Conservation (phyloP, 2,329 filamentous ascomycete species). For the Trichoderma oligosporum region DNA sequence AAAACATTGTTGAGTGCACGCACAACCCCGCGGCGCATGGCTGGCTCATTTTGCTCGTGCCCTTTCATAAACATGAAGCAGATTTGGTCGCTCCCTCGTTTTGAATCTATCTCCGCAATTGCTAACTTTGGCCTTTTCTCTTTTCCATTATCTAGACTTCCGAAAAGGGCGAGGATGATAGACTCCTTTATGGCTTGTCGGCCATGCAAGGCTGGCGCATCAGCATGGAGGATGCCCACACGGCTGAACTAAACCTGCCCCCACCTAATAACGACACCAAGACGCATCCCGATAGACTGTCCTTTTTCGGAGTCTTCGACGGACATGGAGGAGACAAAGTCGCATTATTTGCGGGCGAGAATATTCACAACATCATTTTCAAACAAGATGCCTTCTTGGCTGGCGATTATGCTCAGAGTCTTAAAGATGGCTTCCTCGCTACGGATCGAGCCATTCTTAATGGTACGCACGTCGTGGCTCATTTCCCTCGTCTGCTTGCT, state of each 20-base stretch:
- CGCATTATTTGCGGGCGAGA: conserved; percentile 84
- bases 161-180: conserved; percentile 85
- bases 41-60: background rate
- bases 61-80: background rate
- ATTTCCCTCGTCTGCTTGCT: background rate
- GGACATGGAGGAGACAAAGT: conserved; percentile 97
- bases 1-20: background rate
- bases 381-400: conserved; percentile 93
- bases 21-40: conserved; percentile 6
- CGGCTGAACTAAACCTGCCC: conserved; percentile 81
- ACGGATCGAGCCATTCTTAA: conserved; percentile 94
- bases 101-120: background rate
- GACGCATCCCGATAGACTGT: conserved; percentile 69
- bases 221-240: conserved; percentile 98
- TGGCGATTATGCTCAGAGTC: conserved; percentile 87
- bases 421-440: conserved; percentile 95
- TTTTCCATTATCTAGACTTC: conserved; percentile 60
- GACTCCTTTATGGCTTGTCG: conserved; percentile 88
- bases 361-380: conserved; percentile 89
- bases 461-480: conserved; percentile 53
- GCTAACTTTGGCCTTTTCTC: conserved; percentile 27
- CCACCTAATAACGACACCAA: conserved; percentile 53
- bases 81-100: background rate
- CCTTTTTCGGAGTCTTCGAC: conserved; percentile 97
- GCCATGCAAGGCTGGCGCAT: conserved; percentile 99